Base-by-base conservation (phyloP, 2,329 filamentous ascomycete species). In the Rutstroemia sp. region DNA sequence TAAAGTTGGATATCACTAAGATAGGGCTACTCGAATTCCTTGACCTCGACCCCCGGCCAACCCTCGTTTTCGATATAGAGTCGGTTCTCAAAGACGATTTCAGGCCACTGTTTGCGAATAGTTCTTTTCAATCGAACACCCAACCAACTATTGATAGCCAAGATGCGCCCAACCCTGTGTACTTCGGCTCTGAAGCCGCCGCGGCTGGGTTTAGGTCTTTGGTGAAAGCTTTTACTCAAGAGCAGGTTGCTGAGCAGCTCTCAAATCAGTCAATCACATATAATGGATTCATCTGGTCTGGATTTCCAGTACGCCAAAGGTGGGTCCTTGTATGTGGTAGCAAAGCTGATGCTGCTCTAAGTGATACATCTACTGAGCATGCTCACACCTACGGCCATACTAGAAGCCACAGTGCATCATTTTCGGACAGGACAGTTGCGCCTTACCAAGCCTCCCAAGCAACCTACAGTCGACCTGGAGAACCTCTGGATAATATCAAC, bases 11-110 rank as follows among this genome's bases (percentile, higher is more conserved):
- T 48, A 30, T 34, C 39, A 42, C 39, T 19, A 42, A 42, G 25
- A 54, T 54, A 54, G 51, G 51, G 16, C 42, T 54, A 1, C 48
- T 45, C 10, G 88, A 92, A 68, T 73, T 91, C 47, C 71, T 92
- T 30, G 87, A 92, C 65, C 79, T 86, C 60, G 88, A 92, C 67
- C 80, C 84, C 53, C 76, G 88, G 48, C 88, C 87, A 2, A 88
- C 86, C 0, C 88, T 92, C 64, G 76, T 91, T 42, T 74, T 91
- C 34, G 87, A 92, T 63, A 9, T 55, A 42, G 21, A 55, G 4
- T 42, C 39, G 34, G 37, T n/a, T 19, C 17, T 52, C 7, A 41
- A 45, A 25, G 71, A 87, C 47, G 74, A 74, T n/a, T 71, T 75
- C 1, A 47, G 48, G 6, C 76, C 87, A 3, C 63, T 88, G 0